Base-by-base conservation (phyloP, 2,329 filamentous ascomycete species). In the Cladobotryum protrusum region DNA sequence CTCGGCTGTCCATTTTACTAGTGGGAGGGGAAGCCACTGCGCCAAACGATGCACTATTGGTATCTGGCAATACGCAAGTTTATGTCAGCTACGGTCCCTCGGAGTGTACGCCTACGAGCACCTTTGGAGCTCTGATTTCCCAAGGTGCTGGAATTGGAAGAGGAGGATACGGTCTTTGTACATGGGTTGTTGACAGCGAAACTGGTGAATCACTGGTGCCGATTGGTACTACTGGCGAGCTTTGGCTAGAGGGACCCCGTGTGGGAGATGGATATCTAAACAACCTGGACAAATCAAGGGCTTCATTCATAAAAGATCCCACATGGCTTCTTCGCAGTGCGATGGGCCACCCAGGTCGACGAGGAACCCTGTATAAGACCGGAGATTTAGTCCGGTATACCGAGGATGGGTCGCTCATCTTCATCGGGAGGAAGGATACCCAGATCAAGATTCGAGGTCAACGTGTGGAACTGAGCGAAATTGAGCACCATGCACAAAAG, bases 381-480 rank as follows among this genome's bases (percentile, higher is more conserved):
- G 49, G 49, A 6, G 49, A 52, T 34, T 41, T 52, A 9, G 49
- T 48, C n/a, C 41, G 49, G 34, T 52, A 52, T 14, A 29, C 33
- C 14, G 3, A 18, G 3, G 17, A 52, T 3, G 49, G 49, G 12
- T 48, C 40, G 7, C 18, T 52, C 20, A 45, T 48, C 3, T 52
- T 40, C 12, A 3, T 52, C 5, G 35, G 49, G 18, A 39, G 49
- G 2, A 52, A 52, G 29, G 49, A 52, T 17, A 41, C 49, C 8
- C 49, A 52, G 19, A 45, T 52, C 8, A 52, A 52, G 45, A 45
- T 52, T 5, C 49, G 49, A 3, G 49, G 49, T 3, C 49, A 52
- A 18, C 49, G 49, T 35, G 40, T 52, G 9, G 49, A 52, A 29
- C 37, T 52, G 5, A 41, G 49, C 3, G 49, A 52, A 17, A 48